Base-by-base conservation (phyloP, 345 rosid species). In the Psidium friedrichsthalianum region DNA sequence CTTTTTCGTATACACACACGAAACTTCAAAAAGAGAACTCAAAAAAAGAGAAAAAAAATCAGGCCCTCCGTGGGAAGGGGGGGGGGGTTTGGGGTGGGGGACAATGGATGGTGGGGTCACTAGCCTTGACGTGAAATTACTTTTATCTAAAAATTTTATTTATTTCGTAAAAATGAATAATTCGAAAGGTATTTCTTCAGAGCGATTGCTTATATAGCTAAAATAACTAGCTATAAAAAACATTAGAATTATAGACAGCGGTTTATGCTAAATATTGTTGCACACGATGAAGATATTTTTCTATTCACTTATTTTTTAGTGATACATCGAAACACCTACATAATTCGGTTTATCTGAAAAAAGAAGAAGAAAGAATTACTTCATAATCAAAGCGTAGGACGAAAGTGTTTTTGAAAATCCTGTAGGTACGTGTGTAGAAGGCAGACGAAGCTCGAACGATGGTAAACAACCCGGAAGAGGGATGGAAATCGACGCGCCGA, bases 271-370 rank as follows among this genome's bases (percentile, higher is more conserved):
- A 21, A 21, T 21, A 22, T 21, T 21, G 3, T 64, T 18, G 11
- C 16, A 44, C 0, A 7, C 0, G 24, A 56, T 1, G 11, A 32
- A 64, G 36, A 16, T 64, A 32, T 1, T 32, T 16, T 8, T 2
- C 1, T 32, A 1, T 64, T 64, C 11, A 32, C 16, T 64, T 32
- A 32, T 16, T 64, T 16, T 0, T 0, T 3, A 29, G 42, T 0
- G 0, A 29, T 7, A 3, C 0, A 3, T 40, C 5, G 42, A 40
- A 40, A 16, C 15, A 29, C 11, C 21, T 64, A 64, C 22, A 0
- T 32, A 64, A 32, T 32, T 32, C 22, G 22, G 12, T 64, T 64
- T 8, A 64, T 32, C 78, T 3, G 6, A 11, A 15, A 16, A 27
- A 36, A 36, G 12, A 27, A 3, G 36, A 36, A 27, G 6, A 27